A percentile compares a stretch with the other conserved stretches of the same genome.
These are phyloP conservation scores for Ascochyta viciae-villosae DNA, from an alignment of 2,329 filamentous ascomycete species.

Conservation along the genomic window DNA sequence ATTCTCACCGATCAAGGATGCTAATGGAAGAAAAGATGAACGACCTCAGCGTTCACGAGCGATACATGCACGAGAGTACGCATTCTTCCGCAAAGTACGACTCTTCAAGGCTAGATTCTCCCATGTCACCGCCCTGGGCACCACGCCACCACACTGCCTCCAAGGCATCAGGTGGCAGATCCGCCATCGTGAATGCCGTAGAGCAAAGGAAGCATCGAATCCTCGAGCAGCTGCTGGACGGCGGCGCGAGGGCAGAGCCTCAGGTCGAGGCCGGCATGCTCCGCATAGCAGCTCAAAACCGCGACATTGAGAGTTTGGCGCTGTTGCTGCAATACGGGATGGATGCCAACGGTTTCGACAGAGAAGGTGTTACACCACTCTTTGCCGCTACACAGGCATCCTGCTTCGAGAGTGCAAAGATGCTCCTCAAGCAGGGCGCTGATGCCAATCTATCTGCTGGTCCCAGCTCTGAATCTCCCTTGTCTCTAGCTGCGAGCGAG, in stretches of 20 bases:
- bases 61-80: conserved; percentile 31
- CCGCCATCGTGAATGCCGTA: conserved; percentile 60
- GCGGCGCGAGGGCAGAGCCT: conserved; percentile 40
- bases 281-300: conserved; percentile 38
- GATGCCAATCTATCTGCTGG: conserved; percentile 43
- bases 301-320: conserved; percentile 38
- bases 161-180: conserved; percentile 43
- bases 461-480: conserved; percentile 61
- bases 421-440: conserved; percentile 36
- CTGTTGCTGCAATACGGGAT: conserved; percentile 40
- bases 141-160: conserved; percentile 34
- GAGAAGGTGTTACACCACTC: conserved; percentile 39
- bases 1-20: conserved; percentile 31
- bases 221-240: conserved; percentile 43
- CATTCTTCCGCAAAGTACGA: conserved; percentile 22
- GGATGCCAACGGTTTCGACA: conserved; percentile 41
- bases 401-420: conserved; percentile 55
- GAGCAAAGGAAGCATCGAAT: conserved; percentile 71
- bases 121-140: conserved; percentile 25
- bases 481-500: conserved; percentile 59
- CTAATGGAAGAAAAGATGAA: conserved; percentile 36
- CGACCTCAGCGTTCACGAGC: conserved; percentile 33
- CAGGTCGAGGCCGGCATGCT: conserved; percentile 43
- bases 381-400: conserved; percentile 37
- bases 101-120: conserved; percentile 22